Evolutionary conservation across 2,329 filamentous ascomycete genomes (phyloP), one percentile per base, ranked within the genome.

Genomic region (Microascus cirrosus): DNA sequence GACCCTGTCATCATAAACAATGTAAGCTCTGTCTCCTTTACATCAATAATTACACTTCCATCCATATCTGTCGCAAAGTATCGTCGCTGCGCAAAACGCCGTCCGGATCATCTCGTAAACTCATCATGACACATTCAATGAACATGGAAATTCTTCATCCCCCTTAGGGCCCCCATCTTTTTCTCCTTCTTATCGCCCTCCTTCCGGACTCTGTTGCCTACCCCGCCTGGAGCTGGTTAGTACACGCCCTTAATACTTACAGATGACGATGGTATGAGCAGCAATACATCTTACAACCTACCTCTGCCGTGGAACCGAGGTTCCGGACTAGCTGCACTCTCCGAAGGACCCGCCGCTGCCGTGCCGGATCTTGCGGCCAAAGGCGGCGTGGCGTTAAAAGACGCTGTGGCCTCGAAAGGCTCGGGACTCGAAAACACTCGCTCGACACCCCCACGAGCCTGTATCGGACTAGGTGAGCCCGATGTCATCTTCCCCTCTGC

Each of bases 361-460:
- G 55, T 36, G 1, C 53, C 53, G 13, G 51, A 18, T 55, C 57
- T 15, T 22, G 57, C 65, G 53, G 71, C 73, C 22, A 75, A 66
- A n/a, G 74, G 70, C 24, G 74, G 28, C 24, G n/a, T 56, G 42
- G 55, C 8, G 42, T 51, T 50, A 25, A 34, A 56, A 3, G 42
- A 18, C 72, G 73, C 71, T 15, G 71, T 69, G 2, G 70, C 69
- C 60, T 77, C 75, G n/a, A 70, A 63, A 2, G 64, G 59, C 42
- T 80, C 76, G 1, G 74, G 62, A 36, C 78, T 75, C 1, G 79
- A 78, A 45, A 76, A 66, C 8, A 73, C 71, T 15, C 74, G 72
- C 5, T 72, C 72, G 20, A 69, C 66, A 13, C 68, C 66, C 2
- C 67, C 42, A 15, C 48, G 53, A 7, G 53, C 15, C 7, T 69